phyloP scores from a whole-genome alignment of 192 early-diverging fungal genomes.

The Podila epigama region DNA sequence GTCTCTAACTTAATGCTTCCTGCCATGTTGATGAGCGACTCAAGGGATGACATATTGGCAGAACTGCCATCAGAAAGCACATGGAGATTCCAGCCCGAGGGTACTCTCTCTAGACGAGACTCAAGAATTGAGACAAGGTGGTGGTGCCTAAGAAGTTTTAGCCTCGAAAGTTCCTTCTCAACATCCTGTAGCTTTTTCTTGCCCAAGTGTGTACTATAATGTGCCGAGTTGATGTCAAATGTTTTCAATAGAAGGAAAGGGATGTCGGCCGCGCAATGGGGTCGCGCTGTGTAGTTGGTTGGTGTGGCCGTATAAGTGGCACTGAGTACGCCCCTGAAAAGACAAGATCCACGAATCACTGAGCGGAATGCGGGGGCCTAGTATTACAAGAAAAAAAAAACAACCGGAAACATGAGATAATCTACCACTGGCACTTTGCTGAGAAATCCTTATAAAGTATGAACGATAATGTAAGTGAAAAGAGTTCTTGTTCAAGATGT shows the following conservation, averaged over 20 bases:
- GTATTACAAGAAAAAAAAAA: background rate
- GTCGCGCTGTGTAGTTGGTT: slow-evolving; percentile 46
- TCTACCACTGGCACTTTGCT: too few relatives aligned
- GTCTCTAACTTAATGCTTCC: slow-evolving; percentile 63
- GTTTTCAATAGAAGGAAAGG: slow-evolving; percentile 49
- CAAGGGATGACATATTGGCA: slow-evolving; percentile 60
- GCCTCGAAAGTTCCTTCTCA: slow-evolving; percentile 63
- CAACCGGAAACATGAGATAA: background rate
- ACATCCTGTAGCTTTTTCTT: slow-evolving; percentile 65
- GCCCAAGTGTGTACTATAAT: slow-evolving; percentile 60
- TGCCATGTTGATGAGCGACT: slow-evolving; percentile 70
- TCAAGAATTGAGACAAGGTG: slow-evolving; percentile 68
- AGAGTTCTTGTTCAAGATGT: background rate
- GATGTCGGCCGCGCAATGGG: slow-evolving; percentile 28
- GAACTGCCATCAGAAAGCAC: slow-evolving; percentile 60
- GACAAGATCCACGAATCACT: slow-evolving; percentile 34
- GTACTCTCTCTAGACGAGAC: slow-evolving; percentile 55
- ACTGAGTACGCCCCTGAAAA: slow-evolving; percentile 38
- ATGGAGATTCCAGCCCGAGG: slow-evolving; percentile 52
- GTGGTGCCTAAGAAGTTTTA: slow-evolving; percentile 65
- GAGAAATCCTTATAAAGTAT: too few relatives aligned
- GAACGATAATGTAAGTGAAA: too few relatives aligned
- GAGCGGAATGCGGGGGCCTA: slow-evolving; percentile 47
- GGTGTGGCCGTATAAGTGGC: slow-evolving; percentile 47
- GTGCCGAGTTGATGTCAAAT: slow-evolving; percentile 51